phyloP scores from a whole-genome alignment of 306 rosid genomes.

The Vigna nakashimae region DNA sequence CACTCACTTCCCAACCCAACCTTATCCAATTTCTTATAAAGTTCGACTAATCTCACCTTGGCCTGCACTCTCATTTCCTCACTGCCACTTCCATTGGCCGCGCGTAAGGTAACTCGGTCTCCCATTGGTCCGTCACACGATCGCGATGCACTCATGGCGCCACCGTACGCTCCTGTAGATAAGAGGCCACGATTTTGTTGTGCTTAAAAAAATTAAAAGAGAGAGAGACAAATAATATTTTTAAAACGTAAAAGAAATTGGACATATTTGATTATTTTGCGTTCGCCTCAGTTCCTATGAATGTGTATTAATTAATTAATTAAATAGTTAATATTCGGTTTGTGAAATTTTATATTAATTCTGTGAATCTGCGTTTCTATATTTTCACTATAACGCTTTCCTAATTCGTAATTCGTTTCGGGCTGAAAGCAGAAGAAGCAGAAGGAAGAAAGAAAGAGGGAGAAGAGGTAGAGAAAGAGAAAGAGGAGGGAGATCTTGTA shows the following conservation, averaged over 20 bases:
- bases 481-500: slow-evolving; percentile 51
- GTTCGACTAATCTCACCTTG: slow-evolving; percentile 16
- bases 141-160: background rate
- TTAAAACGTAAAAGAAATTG: background rate
- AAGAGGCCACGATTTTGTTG: slow-evolving; percentile 54
- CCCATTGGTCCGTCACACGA: slow-evolving; percentile 46
- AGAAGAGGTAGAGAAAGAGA: slow-evolving; percentile 26
- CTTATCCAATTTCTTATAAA: slow-evolving; percentile 54
- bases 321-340: slow-evolving; percentile 15
- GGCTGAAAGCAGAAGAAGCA: slow-evolving; percentile 35
- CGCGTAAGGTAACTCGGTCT: slow-evolving; percentile 10
- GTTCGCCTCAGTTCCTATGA: slow-evolving; percentile 3
- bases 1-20: slow-evolving; percentile 50
- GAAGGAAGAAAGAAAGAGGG: background rate
- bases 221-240: slow-evolving; percentile 22
- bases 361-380: slow-evolving; percentile 49
- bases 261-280: slow-evolving; percentile 15
- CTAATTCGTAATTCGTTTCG: slow-evolving; percentile 41
- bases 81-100: slow-evolving; percentile 34
- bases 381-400: slow-evolving; percentile 39
- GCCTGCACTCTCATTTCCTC: background rate
- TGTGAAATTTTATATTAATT: slow-evolving; percentile 39
- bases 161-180: slow-evolving; percentile 36
- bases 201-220: slow-evolving; percentile 29
- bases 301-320: slow-evolving; percentile 14